Conservation (phyloP, 2,329 filamentous ascomycete genomes). For the Penicillium thymicola region DNA sequence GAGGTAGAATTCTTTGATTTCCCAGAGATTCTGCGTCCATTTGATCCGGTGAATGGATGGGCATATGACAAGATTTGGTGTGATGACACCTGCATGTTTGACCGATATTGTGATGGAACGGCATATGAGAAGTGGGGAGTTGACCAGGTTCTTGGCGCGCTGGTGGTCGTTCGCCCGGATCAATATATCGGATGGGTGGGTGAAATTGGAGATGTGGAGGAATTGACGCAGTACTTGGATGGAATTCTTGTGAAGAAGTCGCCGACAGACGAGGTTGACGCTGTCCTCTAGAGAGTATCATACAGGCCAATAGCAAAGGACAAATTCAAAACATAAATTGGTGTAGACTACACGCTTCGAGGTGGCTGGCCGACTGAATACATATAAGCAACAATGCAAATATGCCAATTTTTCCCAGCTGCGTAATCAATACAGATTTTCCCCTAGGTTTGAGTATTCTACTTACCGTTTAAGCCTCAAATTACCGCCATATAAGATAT, state of each 20-base stretch:
- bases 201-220: conserved; percentile 23
- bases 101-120: conserved; percentile 25
- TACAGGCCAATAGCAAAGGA: background rate
- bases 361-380: background rate
- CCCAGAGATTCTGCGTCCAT: conserved; percentile 50
- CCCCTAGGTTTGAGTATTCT: too few relatives aligned
- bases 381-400: background rate
- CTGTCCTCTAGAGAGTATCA: background rate
- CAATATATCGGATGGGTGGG: conserved; percentile 32
- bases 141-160: conserved; percentile 20
- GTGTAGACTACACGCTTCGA: too few relatives aligned
- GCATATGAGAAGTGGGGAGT: conserved; percentile 28
- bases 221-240: conserved; percentile 23
- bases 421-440: too few relatives aligned
- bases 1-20: conserved; percentile 52
- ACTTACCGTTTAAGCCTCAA: too few relatives aligned
- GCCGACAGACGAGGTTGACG: background rate
- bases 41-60: conserved; percentile 49
- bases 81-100: conserved; percentile 42
- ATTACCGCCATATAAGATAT: too few relatives aligned
- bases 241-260: conserved; percentile 15
- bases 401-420: too few relatives aligned
- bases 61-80: conserved; percentile 58
- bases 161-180: conserved; percentile 26
- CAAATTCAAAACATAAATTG: background rate